Base-by-base conservation (phyloP, 2,329 filamentous ascomycete species). In the Aspergillus spinulosporus region DNA sequence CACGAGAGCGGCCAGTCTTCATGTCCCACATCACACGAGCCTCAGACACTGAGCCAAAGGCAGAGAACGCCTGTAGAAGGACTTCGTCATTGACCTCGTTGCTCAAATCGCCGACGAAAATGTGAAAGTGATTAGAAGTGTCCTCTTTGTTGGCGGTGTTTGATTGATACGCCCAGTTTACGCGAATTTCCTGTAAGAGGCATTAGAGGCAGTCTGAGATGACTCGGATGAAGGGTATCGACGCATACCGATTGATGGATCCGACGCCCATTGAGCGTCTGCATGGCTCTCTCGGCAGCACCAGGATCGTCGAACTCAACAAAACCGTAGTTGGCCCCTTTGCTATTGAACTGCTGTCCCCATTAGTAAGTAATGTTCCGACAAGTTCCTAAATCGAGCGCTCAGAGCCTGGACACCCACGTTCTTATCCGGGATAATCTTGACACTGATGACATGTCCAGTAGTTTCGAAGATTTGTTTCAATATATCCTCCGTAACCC, bases 11-110 rank as follows among this genome's bases (percentile, higher is more conserved):
- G 64, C 94, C 94, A 36, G 94, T 99, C 84, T 99, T 99, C 94
- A 99, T 99, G 75, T 99, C 94, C 94, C 94, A 99, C 94, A 99
- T 99, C 62, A 99, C 94, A 68, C 94, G 92, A 58, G 94, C 94
- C 76, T 99, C 94, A 2, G 94, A 99, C 48, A 99, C 92, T 9
- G 87, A 90, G 40, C 94, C 94, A 74, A 97, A 99, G 44, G 91
- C 91, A 47, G 91, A 95, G 77, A 99, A 99, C 9, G 94, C 94
- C 76, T 97, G 92, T 12, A 89, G 81, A 21, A 99, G 83, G 51
- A 97, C 86, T 70, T 99, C 94, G 67, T 99, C 94, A 68, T 99
- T 99, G 74, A 99, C 94, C 75, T 99, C 94, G 70, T 99, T 99
- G 67, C 92, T 97, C 55, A 99, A 78, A 72, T 99, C 94, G 59